Evolutionary conservation across 768 basidiomycete genomes (phyloP), one percentile per base, ranked within the genome.

Genomic region (Agrocybe pediades): DNA sequence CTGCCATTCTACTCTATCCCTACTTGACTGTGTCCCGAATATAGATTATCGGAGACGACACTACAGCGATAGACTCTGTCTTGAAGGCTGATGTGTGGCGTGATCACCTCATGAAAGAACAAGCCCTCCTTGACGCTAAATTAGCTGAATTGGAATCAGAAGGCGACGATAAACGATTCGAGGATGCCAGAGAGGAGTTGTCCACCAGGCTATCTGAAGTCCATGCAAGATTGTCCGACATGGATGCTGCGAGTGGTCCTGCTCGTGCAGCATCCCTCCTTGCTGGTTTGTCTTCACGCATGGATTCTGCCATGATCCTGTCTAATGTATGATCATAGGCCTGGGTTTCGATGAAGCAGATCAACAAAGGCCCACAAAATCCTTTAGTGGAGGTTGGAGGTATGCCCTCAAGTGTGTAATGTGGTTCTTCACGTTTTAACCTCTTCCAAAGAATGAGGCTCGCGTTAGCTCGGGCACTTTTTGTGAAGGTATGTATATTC

Each of bases 61-160:
- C 95, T 0, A 75, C 77, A 1, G 97, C 97, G 2, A 78, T 99
- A 40, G 90, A 95, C 19, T 95, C 95, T 1, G 97, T 99, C 19
- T 79, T 99, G n/a, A 94, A 95, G 69, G 97, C 97, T n/a, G 97
- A 99, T 66, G 97, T 99, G 26, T 98, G 97, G 94, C 81, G 96
- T 67, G 95, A 96, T 64, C 90, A 92, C 59, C 77, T 98, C 16
- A 71, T 97, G 46, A 88, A 86, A 51, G 94, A 99, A 65, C 95
- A 98, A 69, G 72, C 72, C 0, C 71, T 78, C 19, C 75, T 98
- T 41, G 95, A 95, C 62, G 80, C 80, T 0, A 81, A 83, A 56
- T 80, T 98, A 2, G 71, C 82, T 0, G 83, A 80, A 54, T 77
- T 96, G 11, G 94, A 97, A 54, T 69, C 70, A 20, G 84, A 89